These are phyloP conservation scores for Halenospora varia DNA, from an alignment of 495 filamentous ascomycete genomes.

Conservation along the genomic window DNA sequence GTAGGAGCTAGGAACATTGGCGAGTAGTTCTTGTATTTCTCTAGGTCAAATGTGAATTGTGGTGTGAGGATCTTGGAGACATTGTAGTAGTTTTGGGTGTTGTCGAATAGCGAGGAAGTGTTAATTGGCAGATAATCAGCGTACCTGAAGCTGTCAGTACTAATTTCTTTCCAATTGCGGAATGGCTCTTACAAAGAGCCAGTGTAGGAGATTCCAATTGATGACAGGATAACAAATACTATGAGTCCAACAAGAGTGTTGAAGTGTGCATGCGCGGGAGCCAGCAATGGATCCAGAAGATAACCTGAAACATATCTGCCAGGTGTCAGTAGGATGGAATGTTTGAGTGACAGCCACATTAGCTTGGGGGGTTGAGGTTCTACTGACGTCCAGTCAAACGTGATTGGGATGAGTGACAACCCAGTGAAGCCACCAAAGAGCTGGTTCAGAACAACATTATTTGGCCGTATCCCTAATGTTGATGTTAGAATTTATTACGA, in stretches of 20 bases:
- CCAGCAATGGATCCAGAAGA: conserved; percentile 53
- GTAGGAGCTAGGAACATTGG: conserved; percentile 60
- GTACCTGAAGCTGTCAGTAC: conserved; percentile 35
- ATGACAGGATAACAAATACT: conserved; percentile 43
- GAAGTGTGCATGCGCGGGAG: conserved; percentile 52
- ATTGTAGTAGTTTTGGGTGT: conserved; percentile 52
- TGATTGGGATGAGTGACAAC: conserved; percentile 54
- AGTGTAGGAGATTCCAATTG: conserved; percentile 53
- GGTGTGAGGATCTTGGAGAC: conserved; percentile 47
- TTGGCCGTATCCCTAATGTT: conserved; percentile 39
- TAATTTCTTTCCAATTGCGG: not conserved
- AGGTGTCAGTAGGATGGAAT: not conserved
- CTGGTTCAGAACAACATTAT: conserved; percentile 32
- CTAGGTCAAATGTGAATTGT: conserved; percentile 46
- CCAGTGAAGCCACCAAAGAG: conserved; percentile 51
- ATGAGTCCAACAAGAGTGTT: conserved; percentile 59
- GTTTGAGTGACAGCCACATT: too few relatives aligned
- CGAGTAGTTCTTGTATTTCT: conserved; percentile 54
- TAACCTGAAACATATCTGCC: conserved; percentile 49
- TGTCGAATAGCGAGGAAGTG: conserved; percentile 56
- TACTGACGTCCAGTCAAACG: conserved; percentile 17
- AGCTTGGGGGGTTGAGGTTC: too few relatives aligned
- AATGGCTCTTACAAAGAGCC: conserved; percentile 45
- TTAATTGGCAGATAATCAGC: conserved; percentile 52
- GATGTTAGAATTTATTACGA: too few relatives aligned